phyloP scores from a whole-genome alignment of 1,284 basidiomycete genomes.

The Heterobasidion occidentale region DNA sequence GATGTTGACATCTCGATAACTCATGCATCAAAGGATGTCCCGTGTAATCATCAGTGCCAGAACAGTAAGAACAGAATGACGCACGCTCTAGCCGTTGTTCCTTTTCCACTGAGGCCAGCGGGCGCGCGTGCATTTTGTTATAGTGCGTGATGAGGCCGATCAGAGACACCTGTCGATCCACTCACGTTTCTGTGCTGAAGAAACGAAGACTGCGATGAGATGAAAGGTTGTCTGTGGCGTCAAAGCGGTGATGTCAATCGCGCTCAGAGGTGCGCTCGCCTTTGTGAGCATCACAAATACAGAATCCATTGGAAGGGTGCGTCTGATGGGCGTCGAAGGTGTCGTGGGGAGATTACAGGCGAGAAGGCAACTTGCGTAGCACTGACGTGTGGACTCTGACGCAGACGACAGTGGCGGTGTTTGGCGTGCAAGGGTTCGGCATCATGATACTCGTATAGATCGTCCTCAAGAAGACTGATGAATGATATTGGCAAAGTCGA shows the following conservation, averaged over 20 bases:
- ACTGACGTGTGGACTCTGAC: conserved; percentile 19
- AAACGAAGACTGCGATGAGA: conserved; percentile 23
- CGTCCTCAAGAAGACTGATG: neutral
- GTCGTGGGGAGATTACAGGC: neutral
- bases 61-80: too few relatives aligned
- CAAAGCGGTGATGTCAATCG: too few relatives aligned
- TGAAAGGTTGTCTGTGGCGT: conserved; percentile 21
- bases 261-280: neutral
- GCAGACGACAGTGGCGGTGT: conserved; percentile 24
- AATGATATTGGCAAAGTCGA: neutral
- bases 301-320: conserved; percentile 27
- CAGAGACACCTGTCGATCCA: too few relatives aligned
- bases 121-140: too few relatives aligned
- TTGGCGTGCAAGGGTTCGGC: conserved; percentile 24
- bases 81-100: too few relatives aligned
- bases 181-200: conserved; percentile 20
- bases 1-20: too few relatives aligned
- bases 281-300: neutral
- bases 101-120: too few relatives aligned
- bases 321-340: conserved; percentile 5
- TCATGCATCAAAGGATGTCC: too few relatives aligned
- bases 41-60: too few relatives aligned
- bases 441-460: conserved; percentile 24
- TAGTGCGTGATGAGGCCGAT: too few relatives aligned
- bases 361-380: too few relatives aligned